Base-by-base conservation (phyloP, 164 flowering plant species). In the Nelumbo lutea region DNA sequence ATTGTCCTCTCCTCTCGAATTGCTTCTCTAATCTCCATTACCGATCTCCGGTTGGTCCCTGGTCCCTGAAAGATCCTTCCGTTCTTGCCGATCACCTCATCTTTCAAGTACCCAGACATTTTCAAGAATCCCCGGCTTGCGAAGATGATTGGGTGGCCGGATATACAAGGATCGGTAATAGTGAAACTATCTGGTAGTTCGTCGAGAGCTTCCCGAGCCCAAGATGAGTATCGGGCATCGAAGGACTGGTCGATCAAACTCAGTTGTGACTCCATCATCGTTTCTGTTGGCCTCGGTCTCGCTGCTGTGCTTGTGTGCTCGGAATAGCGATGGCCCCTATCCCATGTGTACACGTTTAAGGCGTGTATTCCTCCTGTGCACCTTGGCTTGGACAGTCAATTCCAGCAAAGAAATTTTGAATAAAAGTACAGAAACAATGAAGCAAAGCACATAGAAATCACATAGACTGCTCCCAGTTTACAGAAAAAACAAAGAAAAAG, bases 121-220 rank as follows among this genome's bases (percentile, higher is more conserved):
- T 90, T 87, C 80, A 91, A 65, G 79, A 90, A 94, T 15, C 96
- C 97, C 0, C 69, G 62, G 78, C 96, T 91, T 0, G 91, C 97
- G 63, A 84, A 94, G 15, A 91, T 95, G 52, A 94, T 90, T 1
- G 98, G 98, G 77, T 94, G 96, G 9, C 97, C 98, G 1, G 85
- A 76, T 66, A 91, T 78, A 43, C 72, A 72, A n/a, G 98, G 98
- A 73, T 94, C 98, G 14, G 96, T 90, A 63, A 94, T 89, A 2
- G 88, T 83, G 79, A 94, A 94, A 62, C 74, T 84, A 56, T 90
- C 88, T 0, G 83, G 77, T 57, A 94, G 63, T 50, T 84, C 96
- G 52, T 87, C 87, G 39, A 94, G 89, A 10, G 88, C 87, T 70
- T 90, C 95, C 1, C 77, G 70, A 1, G 76, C 86, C 82, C 80